Evolutionary conservation across 2,329 filamentous ascomycete species (phyloP).

Genomic region (Beauveria caledonica): DNA sequence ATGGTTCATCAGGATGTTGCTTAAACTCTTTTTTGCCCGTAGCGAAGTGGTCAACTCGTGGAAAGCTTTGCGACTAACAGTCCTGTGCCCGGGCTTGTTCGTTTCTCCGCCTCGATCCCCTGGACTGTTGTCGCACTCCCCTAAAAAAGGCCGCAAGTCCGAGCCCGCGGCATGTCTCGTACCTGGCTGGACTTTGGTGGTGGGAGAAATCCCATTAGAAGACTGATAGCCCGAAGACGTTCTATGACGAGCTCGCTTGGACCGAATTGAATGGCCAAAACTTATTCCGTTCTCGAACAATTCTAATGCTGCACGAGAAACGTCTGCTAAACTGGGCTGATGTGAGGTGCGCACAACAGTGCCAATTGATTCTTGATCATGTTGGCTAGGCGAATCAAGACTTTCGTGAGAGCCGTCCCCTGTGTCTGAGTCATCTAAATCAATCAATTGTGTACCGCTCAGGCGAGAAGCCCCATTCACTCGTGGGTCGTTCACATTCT

Average conservation of each 20-base stretch:
- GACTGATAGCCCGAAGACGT: background rate
- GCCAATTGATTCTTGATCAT: constrained; percentile 21
- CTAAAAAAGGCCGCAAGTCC: constrained; percentile 17
- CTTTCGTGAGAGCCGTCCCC: background rate
- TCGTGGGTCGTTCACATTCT: background rate
- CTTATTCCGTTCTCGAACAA: constrained; percentile 25
- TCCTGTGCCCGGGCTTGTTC: background rate
- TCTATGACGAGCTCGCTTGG: background rate
- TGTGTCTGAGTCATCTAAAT: constrained; percentile 8
- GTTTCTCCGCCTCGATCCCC: background rate
- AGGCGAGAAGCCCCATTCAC: background rate
- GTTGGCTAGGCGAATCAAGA: background rate
- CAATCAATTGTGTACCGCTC: background rate
- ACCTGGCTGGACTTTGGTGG: background rate
- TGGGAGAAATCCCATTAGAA: constrained; percentile 1
- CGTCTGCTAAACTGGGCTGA: constrained; percentile 17
- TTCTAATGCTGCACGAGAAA: constrained; percentile 21
- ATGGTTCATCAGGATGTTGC: background rate
- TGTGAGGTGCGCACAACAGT: constrained; percentile 31
- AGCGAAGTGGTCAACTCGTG: constrained; percentile 22
- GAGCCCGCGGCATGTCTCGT: background rate
- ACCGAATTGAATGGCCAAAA: constrained; percentile 17
- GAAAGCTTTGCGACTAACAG: constrained; percentile 22
- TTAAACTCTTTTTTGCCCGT: background rate
- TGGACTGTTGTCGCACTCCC: background rate